phyloP scores from a whole-genome alignment of 768 basidiomycete species.

The Tylopilus sp. region DNA sequence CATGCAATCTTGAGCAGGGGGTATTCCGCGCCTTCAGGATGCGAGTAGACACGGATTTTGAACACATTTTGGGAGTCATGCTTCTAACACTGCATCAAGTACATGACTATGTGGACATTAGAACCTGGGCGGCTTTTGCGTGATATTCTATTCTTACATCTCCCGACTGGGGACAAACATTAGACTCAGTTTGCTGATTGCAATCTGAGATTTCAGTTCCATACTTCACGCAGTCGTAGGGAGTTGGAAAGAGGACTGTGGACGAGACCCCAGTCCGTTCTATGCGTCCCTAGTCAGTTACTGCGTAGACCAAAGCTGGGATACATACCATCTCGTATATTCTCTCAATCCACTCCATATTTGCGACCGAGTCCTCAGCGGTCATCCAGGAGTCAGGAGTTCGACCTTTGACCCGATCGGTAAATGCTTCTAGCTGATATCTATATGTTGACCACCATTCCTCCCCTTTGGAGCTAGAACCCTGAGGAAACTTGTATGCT shows the following conservation, averaged over 20 bases:
- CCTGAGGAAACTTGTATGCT: slow-evolving; percentile 37
- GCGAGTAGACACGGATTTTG: no score
- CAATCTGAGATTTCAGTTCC: no score
- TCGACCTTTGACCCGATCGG: slow-evolving; percentile 53
- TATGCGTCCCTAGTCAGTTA: slow-evolving; percentile 8
- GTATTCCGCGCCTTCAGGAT: no score
- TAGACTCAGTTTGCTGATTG: no score
- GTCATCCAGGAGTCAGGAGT: slow-evolving; percentile 53
- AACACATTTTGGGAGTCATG: no score
- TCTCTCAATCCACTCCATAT: slow-evolving; percentile 57
- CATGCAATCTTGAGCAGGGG: no score
- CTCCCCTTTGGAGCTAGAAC: slow-evolving; percentile 41
- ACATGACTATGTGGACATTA: no score
- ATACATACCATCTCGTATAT: slow-evolving; percentile 49
- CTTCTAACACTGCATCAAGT: no score
- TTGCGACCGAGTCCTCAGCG: slow-evolving; percentile 49
- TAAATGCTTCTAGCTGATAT: slow-evolving; percentile 63
- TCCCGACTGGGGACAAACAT: no score
- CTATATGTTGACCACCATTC: slow-evolving; percentile 55
- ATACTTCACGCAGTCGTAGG: slow-evolving; percentile 4
- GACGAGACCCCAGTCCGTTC: slow-evolving; percentile 35
- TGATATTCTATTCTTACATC: no score
- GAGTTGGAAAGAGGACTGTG: slow-evolving; percentile 30
- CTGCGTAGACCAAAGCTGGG: neutral
- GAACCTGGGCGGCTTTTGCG: no score